A percentile compares a stretch with the other conserved stretches of the same genome.
Conservation (phyloP, 1,284 basidiomycete genomes). For the Flammula alnicola region DNA sequence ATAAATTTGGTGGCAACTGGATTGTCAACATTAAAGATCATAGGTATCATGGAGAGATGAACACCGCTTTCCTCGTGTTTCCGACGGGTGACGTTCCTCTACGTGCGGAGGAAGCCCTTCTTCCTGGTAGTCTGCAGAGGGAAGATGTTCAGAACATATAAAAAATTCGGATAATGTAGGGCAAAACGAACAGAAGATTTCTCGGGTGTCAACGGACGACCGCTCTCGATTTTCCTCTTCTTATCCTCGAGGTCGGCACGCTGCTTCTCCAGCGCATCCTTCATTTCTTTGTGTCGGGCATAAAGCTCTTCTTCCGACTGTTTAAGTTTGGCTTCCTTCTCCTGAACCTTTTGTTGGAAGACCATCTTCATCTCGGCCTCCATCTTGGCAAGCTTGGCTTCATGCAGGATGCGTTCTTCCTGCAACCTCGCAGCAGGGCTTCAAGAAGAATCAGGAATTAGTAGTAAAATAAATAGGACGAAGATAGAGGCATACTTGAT, state of each 20-base stretch:
- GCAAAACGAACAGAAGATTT: constrained; percentile 64
- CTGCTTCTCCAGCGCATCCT: constrained; percentile 98
- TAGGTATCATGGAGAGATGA: constrained; percentile 26
- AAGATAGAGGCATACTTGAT: constrained; percentile 77
- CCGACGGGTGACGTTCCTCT: constrained; percentile 27
- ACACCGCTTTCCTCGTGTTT: constrained; percentile 26
- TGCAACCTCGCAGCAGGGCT: constrained; percentile 95
- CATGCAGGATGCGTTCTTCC: constrained; percentile 92
- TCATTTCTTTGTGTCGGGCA: constrained; percentile 97
- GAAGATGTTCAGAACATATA: constrained; percentile 12
- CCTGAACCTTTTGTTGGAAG: constrained; percentile 98
- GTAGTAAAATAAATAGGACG: background rate
- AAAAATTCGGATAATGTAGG: constrained; percentile 8
- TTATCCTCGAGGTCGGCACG: constrained; percentile 95
- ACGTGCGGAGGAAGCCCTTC: constrained; percentile 79
- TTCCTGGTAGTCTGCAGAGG: constrained; percentile 61
- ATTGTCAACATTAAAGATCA: constrained; percentile 35
- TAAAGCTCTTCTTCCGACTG: constrained; percentile 98
- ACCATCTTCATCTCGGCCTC: constrained; percentile 99
- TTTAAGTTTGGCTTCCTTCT: constrained; percentile 97
- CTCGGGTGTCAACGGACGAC: constrained; percentile 93
- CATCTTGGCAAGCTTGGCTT: constrained; percentile 98
- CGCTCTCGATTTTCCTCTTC: constrained; percentile 95
- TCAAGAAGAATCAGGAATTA: constrained; percentile 21
- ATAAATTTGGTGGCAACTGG: constrained; percentile 26